These are phyloP conservation scores for Saccharomycopsis selenospora DNA, from an alignment of 805 yeast species.

Conservation along the genomic window DNA sequence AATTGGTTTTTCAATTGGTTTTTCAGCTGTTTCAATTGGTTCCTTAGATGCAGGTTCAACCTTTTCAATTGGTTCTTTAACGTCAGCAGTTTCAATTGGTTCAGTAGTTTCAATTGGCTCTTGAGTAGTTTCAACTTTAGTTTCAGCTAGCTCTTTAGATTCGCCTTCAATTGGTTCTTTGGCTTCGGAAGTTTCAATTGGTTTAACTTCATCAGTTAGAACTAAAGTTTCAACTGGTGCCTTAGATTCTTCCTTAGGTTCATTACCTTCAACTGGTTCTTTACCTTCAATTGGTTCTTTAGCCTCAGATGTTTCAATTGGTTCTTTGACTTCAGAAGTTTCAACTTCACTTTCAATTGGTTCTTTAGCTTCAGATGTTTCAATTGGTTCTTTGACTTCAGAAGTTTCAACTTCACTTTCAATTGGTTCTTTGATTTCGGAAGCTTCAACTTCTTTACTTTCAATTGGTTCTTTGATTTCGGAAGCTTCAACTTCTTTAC, in stretches of 20 bases:
- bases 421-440: neutral
- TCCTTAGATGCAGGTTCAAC: neutral
- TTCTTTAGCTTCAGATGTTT: slow-evolving; percentile 4
- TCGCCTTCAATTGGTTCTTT: neutral
- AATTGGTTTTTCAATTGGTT: neutral
- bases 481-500: neutral
- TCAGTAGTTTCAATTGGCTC: slow-evolving; percentile 2
- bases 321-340: neutral
- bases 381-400: neutral
- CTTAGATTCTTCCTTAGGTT: slow-evolving; percentile 1
- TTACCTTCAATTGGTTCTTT: slow-evolving; percentile 2
- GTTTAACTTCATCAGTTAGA: slow-evolving; percentile 2
- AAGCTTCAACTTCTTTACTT: neutral
- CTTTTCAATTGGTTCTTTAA: neutral
- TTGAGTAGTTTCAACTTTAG: neutral
- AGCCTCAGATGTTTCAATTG: slow-evolving; percentile 1
- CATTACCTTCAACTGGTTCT: neutral
- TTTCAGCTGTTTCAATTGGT: slow-evolving; percentile 1
- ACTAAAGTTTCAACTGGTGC: neutral
- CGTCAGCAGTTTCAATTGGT: slow-evolving; percentile 4
- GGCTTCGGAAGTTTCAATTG: neutral
- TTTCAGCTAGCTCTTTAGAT: neutral
- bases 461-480: neutral
- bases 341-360: neutral
- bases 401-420: neutral